Base-by-base conservation (phyloP, 169 alveolate genomes). In the Toxoplasma gondii region DNA sequence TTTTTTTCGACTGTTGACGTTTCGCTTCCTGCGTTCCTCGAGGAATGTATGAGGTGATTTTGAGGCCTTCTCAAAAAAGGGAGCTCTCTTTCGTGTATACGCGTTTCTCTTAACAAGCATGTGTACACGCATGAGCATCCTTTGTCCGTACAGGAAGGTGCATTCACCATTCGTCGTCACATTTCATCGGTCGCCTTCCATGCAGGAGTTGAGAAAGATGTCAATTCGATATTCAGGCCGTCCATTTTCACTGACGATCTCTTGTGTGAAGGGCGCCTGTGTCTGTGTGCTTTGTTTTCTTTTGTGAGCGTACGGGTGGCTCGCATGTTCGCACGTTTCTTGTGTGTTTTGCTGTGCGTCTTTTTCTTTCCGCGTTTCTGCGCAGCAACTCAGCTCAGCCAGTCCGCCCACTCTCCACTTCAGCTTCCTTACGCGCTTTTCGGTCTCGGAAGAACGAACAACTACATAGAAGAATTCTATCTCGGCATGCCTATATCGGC, bases 371-470 rank as follows among this genome's bases (percentile, higher is more conserved):
- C 4, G 17, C 44, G 10, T 74, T 80, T n/a, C 38, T 36, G 64
- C 53, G 67, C 94, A 92, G 94, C 91, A 24, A 81, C 91, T 0
- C 94, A 92, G 45, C 38, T 92, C 90, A 64, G 91, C 29, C 94
- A 92, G 69, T 80, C 91, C 22, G 94, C 94, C 2, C 94, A 92
- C 69, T 87, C 91, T 2, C 94, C 94, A 0, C 94, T 92, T 4
- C 67, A 87, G 29, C 94, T 92, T 19, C 94, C 94, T 19, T 92
- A 70, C 87, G 94, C 36, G 12, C 43, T 92, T 16, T 92, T 92
- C 64, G 94, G 94, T 39, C 69, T 92, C 41, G 91, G 94, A 10
- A 91, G 87, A 24, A 92, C 94, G 0, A 92, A 92, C 88, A 92
- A 92, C 39, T 92, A 92, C 80, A 88, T 92, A 9, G 94, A 92